phyloP scores from a whole-genome alignment of 2,329 filamentous ascomycete genomes.

The Cladosporium sphaerospermum region DNA sequence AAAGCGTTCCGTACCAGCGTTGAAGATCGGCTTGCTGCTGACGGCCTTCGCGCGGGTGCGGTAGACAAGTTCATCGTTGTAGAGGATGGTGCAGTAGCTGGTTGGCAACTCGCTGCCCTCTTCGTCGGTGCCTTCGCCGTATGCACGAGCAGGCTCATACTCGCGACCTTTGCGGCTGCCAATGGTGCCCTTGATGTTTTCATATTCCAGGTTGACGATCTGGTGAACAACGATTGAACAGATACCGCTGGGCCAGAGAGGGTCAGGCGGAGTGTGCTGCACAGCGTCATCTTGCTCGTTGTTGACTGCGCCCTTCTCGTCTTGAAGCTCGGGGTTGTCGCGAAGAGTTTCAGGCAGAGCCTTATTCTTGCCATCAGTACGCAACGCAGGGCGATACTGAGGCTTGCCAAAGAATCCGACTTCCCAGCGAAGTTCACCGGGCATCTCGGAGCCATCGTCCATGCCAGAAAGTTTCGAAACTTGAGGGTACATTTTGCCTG shows the following conservation, averaged over 20 bases:
- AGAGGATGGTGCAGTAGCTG: constrained; percentile 85
- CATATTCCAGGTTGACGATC: constrained; percentile 89
- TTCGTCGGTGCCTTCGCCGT: constrained; percentile 82
- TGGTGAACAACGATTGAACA: constrained; percentile 85
- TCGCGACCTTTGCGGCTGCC: constrained; percentile 79
- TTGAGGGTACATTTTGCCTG: constrained; percentile 87
- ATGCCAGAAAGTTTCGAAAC: constrained; percentile 76
- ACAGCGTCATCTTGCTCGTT: constrained; percentile 75
- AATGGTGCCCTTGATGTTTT: constrained; percentile 77
- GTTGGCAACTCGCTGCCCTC: constrained; percentile 73
- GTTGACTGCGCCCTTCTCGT: constrained; percentile 75
- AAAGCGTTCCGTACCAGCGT: constrained; percentile 89
- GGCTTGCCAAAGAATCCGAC: constrained; percentile 93
- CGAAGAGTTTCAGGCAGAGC: constrained; percentile 67
- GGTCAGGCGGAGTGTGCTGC: constrained; percentile 83
- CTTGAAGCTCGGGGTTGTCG: constrained; percentile 71
- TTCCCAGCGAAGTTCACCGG: constrained; percentile 90
- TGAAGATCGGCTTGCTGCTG: constrained; percentile 93
- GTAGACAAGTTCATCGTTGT: constrained; percentile 86
- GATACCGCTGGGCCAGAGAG: constrained; percentile 90
- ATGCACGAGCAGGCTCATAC: constrained; percentile 79
- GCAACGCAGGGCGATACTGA: constrained; percentile 73
- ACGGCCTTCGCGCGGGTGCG: constrained; percentile 93
- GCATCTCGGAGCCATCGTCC: constrained; percentile 81
- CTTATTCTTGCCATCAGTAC: constrained; percentile 79